Evolutionary conservation across 352 stramenopile species (phyloP), one percentile per base, ranked within the genome.

Genomic region (Phytophthora vignae): DNA sequence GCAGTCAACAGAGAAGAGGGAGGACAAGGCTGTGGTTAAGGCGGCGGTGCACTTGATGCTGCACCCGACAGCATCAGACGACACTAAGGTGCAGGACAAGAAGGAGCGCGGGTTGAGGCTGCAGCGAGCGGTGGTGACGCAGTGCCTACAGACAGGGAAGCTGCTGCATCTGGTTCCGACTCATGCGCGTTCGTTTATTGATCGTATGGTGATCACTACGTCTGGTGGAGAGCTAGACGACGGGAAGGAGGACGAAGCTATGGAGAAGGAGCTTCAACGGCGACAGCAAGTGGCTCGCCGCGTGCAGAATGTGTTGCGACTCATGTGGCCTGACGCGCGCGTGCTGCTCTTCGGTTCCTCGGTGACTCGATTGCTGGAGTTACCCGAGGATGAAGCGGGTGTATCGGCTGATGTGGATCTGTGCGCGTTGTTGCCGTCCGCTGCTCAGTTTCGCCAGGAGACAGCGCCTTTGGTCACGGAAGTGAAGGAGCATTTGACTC

Each of bases 271-370:
- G 42, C 6, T 70, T 15, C 73, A 78, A 15, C 27, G 53, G n/a
- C 71, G 76, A 15, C 68, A 80, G 19, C 48, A 76, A 42, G 70
- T 93, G 0, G 74, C 77, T 15, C 12, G 29, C 15, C 77, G 73
- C 5, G 67, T 93, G 2, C 83, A 94, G 53, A 56, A 52, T 1
- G 21, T 79, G 8, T 64, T 96, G 42, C 71, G 69, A 2, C 65
- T 87, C 62, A 67, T 93, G 53, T 96, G 87, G 88, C 82, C 85
- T 0, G 87, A 96, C 64, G 84, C 84, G 3, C 71, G 70, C 33
- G 85, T 93, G 3, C 5, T 85, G n/a, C 38, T 87, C 4, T 94
- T 96, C 60, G 89, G 89, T 0, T 96, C 89, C 1, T 93, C 85
- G 0, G 69, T 76, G 17, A 94, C 87, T 6, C 74, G 73, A 0